A percentile compares a stretch with the other conserved stretches of the same genome.
Evolutionary conservation across 2,329 filamentous ascomycete genomes (phyloP).

Genomic region (Penicillium frequentans): DNA sequence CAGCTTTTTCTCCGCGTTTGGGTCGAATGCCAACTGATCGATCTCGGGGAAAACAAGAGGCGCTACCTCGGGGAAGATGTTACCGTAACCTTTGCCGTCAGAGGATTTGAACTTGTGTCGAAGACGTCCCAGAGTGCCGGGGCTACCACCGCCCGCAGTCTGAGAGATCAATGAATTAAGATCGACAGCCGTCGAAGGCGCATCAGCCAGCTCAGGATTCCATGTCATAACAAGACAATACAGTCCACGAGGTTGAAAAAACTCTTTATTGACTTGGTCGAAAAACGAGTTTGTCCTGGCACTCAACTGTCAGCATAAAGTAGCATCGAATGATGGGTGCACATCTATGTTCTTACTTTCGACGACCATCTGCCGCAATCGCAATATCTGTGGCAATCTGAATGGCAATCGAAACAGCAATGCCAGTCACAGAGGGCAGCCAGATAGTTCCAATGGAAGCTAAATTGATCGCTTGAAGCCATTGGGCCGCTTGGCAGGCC

Average conservation of each 20-base stretch:
- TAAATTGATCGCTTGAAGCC: conserved; percentile 44
- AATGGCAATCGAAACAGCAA: conserved; percentile 47
- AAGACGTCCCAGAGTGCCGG: conserved; percentile 20
- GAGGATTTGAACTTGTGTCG: conserved; percentile 39
- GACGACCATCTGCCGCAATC: conserved; percentile 39
- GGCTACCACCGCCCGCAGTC: conserved; percentile 21
- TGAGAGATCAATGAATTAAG: conserved; percentile 41
- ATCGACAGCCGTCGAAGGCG: conserved; percentile 29
- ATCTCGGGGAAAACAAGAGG: conserved; percentile 52
- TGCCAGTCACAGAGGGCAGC: conserved; percentile 42
- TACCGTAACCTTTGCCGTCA: conserved; percentile 41
- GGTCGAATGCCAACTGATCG: conserved; percentile 28
- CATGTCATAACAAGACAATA: conserved; percentile 58
- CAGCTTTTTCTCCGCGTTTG: conserved; percentile 14
- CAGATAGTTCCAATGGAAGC: conserved; percentile 42
- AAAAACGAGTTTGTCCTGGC: conserved; percentile 54
- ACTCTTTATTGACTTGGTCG: conserved; percentile 55
- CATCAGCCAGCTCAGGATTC: conserved; percentile 41
- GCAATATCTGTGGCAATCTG: conserved; percentile 45
- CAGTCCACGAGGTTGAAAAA: conserved; percentile 59
- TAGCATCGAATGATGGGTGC: not conserved
- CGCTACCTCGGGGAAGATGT: conserved; percentile 48
- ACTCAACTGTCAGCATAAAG: not conserved
- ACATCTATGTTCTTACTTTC: conserved; percentile 18
- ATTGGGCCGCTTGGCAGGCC: conserved; percentile 40